Base-by-base conservation (phyloP, 371 early-diverging fungal species). In the Mucor racemosus region DNA sequence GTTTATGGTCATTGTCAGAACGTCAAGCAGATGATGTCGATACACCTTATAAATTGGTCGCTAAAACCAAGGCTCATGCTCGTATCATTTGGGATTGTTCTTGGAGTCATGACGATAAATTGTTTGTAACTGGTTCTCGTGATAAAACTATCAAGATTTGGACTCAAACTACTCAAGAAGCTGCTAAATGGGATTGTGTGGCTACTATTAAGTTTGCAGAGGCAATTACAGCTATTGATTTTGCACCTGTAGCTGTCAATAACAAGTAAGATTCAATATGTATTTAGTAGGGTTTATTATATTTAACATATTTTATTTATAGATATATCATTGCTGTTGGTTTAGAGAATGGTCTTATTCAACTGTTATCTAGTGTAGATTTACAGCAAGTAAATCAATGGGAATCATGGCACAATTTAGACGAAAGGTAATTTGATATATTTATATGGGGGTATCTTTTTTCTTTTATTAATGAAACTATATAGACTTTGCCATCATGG, bases 41-140 rank as follows among this genome's bases (percentile, higher is more conserved):
- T 5, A 73, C 75, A n/a, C 87, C 90, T 3, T 92, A 89, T 71
- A 73, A 73, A 35, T 77, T 91, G n/a, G 81, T 83, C 1, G 76
- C 77, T 35, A 84, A 76, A 58, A 85, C 88, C 53, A 94, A 93
- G 74, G 93, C 97, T 1, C 98, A 99, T 73, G 86, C 95, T 0
- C 90, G 99, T 67, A 97, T 99, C 62, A 90, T 99, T 33, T 99
- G 99, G 99, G 92, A 92, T 72, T 89, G 87, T 55, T 78, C 87
- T 3, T 97, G 96, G 95, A 80, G 88, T 42, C 86, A 82, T 19
- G 95, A 95, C 71, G 93, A 88, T 40, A 56, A 56, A 4, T 77
- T 90, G 48, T 97, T 99, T 83, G 95, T 86, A 11, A 97, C 99
- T 0, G 97, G 86, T 13, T 95, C 95, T 11, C 86, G 99, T 57